Base-by-base conservation (phyloP, 1,139 yeast species). In the Sugiyamaella novakii region DNA sequence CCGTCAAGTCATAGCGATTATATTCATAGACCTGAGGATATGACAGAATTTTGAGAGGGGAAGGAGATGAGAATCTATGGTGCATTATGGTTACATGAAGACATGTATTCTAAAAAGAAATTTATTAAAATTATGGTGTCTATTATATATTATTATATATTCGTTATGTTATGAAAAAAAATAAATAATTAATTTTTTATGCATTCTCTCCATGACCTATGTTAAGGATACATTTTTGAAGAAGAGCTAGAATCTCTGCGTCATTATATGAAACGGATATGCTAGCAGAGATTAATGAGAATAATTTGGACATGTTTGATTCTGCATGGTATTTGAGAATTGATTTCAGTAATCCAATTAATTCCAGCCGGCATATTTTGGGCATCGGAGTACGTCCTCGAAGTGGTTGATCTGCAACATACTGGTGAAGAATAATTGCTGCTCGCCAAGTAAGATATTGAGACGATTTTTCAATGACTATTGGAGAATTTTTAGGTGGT, bases 301-400 rank as follows among this genome's bases (percentile, higher is more conserved):
- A 55, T 24, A 55, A 22, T 21, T 44, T 40, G 3, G 31, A 39
- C 17, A 44, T 15, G 40, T 15, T n/a, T 12, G 43, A 10, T 10
- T 44, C 36, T 5, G 24, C 28, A 18, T 36, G 34, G 27, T 41
- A 30, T 18, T 37, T 15, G 6, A 43, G 17, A 19, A 55, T 41
- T 2, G 43, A 33, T 6, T 55, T 42, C 8, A 69, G 53, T 12
- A 68, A 52, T 31, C 54, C 55, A 4, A 57, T 55, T 12, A 83
- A 59, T 58, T 83, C 88, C 7, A 64, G 58, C 25, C 74, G 73
- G 51, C 81, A 80, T 11, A 81, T 64, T 28, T 72, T 69, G 0
- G 84, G 76, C 35, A 80, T 67, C 1, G 91, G 89, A 34, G 73
- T 73, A 17, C 61, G 65, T 22, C 80, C 77, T 6, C 80, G 62